Percentiles rank a stretch among this genome's conserved stretches.
Conservation (phyloP, 176 grass and related monocot species). For the Rhynchospora breviuscula region DNA sequence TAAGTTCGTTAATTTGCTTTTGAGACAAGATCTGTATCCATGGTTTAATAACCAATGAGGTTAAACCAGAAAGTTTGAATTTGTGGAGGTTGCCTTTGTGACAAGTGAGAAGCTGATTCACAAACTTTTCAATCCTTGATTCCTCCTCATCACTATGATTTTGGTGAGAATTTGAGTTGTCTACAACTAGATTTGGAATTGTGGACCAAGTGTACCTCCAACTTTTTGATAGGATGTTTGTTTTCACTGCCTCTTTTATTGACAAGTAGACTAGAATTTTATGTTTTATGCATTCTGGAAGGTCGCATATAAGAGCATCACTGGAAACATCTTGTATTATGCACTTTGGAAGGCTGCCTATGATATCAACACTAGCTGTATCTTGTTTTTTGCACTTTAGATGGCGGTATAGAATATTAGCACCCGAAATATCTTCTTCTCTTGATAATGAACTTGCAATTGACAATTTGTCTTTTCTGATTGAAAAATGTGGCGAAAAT, state of each 20-base stretch:
- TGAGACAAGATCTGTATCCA: neutral
- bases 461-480: no score
- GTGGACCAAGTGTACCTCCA: neutral
- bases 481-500: no score
- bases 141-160: neutral
- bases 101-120: constrained; percentile 1
- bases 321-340: neutral
- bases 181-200: neutral
- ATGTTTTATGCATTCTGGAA: neutral
- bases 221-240: neutral
- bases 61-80: neutral
- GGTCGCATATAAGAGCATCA: neutral
- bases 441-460: no score
- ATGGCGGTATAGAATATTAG: no score
- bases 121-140: neutral
- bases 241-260: constrained; percentile 8
- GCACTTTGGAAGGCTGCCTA: neutral
- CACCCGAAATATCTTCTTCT: no score
- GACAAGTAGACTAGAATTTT: neutral
- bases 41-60: no score
- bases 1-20: neutral
- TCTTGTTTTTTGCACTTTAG: no score
- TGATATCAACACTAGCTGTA: no score
- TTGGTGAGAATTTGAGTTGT: neutral
- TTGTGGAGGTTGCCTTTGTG: neutral